Percentiles rank a stretch among this genome's conserved stretches.
Conservation (phyloP, 345 rosid species). For the Toxicodendron radicans region DNA sequence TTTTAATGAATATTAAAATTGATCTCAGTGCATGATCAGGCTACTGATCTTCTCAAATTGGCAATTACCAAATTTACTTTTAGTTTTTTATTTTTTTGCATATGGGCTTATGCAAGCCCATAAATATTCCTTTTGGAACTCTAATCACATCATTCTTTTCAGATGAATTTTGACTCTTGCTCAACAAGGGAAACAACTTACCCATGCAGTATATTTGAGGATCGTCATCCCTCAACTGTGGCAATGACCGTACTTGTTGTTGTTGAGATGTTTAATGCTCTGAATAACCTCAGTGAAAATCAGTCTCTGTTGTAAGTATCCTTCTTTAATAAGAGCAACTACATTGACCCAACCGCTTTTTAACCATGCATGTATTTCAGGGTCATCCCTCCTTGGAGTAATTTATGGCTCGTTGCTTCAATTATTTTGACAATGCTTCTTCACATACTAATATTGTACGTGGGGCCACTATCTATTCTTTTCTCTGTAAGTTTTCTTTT, state of each 20-base stretch:
- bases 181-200: slow-evolving; percentile 79
- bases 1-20: not conserved
- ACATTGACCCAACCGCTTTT: not conserved
- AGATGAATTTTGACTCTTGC: slow-evolving; percentile 96
- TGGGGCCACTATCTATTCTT: slow-evolving; percentile 80
- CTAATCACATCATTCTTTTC: slow-evolving; percentile 27
- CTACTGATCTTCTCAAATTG: slow-evolving; percentile 5
- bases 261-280: slow-evolving; percentile 99
- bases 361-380: slow-evolving; percentile 41
- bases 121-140: not conserved
- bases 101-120: not conserved
- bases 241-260: slow-evolving; percentile 99
- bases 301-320: slow-evolving; percentile 89
- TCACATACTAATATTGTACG: slow-evolving; percentile 78
- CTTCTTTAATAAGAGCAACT: not conserved
- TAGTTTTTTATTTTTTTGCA: too few relatives aligned
- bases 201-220: slow-evolving; percentile 91
- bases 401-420: slow-evolving; percentile 94
- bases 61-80: not conserved
- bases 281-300: slow-evolving; percentile 98
- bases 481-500: slow-evolving; percentile 78
- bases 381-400: slow-evolving; percentile 97
- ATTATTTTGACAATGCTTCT: slow-evolving; percentile 89
- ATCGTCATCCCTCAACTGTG: slow-evolving; percentile 94
- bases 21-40: slow-evolving; percentile 4